Conservation (phyloP, 2,329 filamentous ascomycete species). For the Penicillium aurantiogriseum region DNA sequence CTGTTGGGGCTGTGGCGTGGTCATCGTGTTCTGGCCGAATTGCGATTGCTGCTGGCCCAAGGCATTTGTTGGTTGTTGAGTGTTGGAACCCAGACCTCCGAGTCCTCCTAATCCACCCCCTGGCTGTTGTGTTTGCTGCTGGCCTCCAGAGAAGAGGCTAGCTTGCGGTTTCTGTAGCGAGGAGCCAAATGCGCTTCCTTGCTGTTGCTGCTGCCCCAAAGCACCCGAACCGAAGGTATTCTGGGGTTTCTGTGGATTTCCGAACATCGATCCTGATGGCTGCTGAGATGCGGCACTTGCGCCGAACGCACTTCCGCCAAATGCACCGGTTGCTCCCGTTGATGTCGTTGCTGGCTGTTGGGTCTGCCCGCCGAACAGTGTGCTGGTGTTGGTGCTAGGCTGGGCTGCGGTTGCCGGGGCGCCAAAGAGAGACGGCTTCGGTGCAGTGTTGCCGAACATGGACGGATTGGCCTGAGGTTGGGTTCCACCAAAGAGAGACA, state of each 20-base stretch:
- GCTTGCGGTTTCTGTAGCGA: conserved; percentile 27
- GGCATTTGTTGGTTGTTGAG: conserved; percentile 27
- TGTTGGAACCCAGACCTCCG: conserved; percentile 33
- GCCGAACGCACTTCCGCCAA: conserved; percentile 23
- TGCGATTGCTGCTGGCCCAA: conserved; percentile 41
- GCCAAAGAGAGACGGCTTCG: conserved; percentile 42
- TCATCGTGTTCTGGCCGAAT: conserved; percentile 42
- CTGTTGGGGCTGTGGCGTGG: conserved; percentile 30
- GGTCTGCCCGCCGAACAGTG: conserved; percentile 33
- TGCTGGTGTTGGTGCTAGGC: conserved; percentile 27
- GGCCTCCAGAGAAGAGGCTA: conserved; percentile 28
- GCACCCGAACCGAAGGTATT: conserved; percentile 8
- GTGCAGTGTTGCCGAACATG: conserved; percentile 33
- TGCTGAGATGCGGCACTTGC: conserved; percentile 29
- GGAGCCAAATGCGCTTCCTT: conserved; percentile 27
- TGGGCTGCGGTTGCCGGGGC: conserved; percentile 24
- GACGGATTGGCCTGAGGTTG: conserved; percentile 17
- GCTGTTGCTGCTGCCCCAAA: conserved; percentile 20
- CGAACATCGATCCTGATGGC: conserved; percentile 33
- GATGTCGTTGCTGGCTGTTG: conserved; percentile 23
- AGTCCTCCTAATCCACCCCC: conserved; percentile 38
- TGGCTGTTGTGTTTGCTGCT: conserved; percentile 19
- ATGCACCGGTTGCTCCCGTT: conserved; percentile 21
- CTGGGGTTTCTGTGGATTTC: conserved; percentile 20
- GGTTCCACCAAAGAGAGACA: conserved; percentile 41